phyloP scores from a whole-genome alignment of 305 asterid species.

The Solanum hybrid region DNA sequence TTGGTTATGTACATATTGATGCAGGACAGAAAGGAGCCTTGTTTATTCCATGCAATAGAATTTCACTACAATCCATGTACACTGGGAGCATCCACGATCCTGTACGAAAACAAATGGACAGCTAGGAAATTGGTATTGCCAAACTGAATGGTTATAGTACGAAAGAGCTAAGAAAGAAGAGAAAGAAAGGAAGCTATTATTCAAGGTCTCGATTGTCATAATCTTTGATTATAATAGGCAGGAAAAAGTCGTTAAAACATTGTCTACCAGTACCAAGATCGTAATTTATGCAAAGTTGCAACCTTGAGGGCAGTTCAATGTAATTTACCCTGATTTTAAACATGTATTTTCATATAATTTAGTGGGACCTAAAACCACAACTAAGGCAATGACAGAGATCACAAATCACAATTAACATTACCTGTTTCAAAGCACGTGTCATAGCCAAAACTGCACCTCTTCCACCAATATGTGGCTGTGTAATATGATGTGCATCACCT shows the following conservation, averaged over 20 bases:
- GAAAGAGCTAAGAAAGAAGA: neutral
- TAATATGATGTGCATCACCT: constrained; percentile 96
- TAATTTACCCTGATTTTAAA: neutral
- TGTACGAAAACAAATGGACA: neutral
- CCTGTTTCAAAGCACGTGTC: constrained; percentile 86
- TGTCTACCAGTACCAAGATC: neutral
- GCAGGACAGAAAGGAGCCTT: neutral
- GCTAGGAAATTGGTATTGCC: neutral
- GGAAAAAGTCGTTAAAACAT: neutral
- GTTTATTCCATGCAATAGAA: neutral
- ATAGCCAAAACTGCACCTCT: constrained; percentile 92
- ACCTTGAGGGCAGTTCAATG: neutral
- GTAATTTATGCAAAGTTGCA: neutral
- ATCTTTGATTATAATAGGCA: neutral
- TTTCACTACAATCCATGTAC: neutral
- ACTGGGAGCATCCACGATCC: neutral
- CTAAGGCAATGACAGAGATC: neutral
- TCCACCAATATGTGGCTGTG: constrained; percentile 88
- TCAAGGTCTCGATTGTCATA: neutral
- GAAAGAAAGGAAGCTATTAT: neutral
- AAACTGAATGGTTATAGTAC: neutral
- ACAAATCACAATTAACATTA: constrained; percentile 4
- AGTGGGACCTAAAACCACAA: neutral
- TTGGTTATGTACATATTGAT: neutral
- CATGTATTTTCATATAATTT: neutral